Evolutionary conservation across 2,329 filamentous ascomycete species (phyloP).

Genomic region (Tetracladium maxilliforme): DNA sequence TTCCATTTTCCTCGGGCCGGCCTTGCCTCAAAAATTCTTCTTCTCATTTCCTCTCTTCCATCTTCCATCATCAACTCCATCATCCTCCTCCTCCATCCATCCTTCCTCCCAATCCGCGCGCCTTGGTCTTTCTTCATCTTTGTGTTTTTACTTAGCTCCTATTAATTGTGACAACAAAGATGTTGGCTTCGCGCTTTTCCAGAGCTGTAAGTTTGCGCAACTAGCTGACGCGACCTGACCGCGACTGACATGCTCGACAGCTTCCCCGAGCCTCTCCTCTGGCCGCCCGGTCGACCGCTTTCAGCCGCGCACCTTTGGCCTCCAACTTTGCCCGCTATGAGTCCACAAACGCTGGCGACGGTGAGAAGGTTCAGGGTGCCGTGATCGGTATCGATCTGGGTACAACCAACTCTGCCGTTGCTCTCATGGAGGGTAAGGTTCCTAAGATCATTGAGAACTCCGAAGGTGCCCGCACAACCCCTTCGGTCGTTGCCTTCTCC

Average conservation of each 20-base stretch:
- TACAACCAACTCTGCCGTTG: constrained; percentile 97
- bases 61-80: constrained; percentile 11
- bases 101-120: no score
- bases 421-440: constrained; percentile 91
- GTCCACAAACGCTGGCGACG: constrained; percentile 54
- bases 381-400: constrained; percentile 98
- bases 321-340: constrained; percentile 68
- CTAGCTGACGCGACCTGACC: constrained; percentile 4
- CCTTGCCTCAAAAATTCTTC: constrained; percentile 3
- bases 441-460: constrained; percentile 97
- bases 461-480: constrained; percentile 84
- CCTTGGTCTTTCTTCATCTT: constrained; percentile 14
- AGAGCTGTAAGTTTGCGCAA: constrained; percentile 50
- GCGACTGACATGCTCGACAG: constrained; percentile 26
- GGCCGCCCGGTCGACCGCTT: constrained; percentile 50
- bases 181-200: constrained; percentile 59
- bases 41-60: constrained; percentile 10
- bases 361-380: constrained; percentile 79
- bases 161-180: constrained; percentile 28
- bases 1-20: background rate
- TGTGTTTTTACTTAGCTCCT: constrained; percentile 15
- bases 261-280: constrained; percentile 63
- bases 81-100: constrained; percentile 6
- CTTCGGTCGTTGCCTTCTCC: constrained; percentile 89
- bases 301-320: constrained; percentile 54